These are phyloP conservation scores for Cephalotrichum gorgonifer DNA, from an alignment of 2,329 filamentous ascomycete species.

Conservation along the genomic window DNA sequence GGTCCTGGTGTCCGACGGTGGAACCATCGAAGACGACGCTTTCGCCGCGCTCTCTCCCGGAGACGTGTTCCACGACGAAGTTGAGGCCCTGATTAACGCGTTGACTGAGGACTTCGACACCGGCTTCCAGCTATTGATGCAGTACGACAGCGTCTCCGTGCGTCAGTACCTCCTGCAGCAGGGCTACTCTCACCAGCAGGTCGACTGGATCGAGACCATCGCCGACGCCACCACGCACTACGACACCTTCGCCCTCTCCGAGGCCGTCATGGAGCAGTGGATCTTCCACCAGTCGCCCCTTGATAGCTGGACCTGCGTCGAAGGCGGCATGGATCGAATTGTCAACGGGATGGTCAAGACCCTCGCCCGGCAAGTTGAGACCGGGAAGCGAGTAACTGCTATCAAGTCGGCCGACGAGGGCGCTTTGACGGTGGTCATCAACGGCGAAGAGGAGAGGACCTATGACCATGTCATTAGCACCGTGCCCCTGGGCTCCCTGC, in stretches of 20 bases:
- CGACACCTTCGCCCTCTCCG: constrained; percentile 12
- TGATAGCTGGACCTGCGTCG: constrained; percentile 18
- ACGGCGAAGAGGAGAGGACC: constrained; percentile 8
- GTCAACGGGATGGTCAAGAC: constrained; percentile 2
- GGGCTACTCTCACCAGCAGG: constrained; percentile 17
- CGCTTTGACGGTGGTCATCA: constrained; percentile 12
- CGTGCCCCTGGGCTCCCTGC: constrained; percentile 14
- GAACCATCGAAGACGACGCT: constrained; percentile 2
- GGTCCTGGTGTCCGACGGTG: constrained; percentile 2
- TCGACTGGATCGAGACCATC: constrained; percentile 18
- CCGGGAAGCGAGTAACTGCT: not conserved
- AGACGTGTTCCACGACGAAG: not conserved
- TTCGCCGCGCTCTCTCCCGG: constrained; percentile 1
- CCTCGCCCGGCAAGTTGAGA: not conserved
- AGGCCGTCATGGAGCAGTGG: constrained; percentile 13
- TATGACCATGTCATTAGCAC: constrained; percentile 12
- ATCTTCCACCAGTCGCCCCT: constrained; percentile 13
- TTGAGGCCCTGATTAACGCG: constrained; percentile 1
- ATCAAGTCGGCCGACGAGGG: constrained; percentile 6
- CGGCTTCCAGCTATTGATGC: constrained; percentile 13
- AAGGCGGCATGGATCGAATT: constrained; percentile 16
- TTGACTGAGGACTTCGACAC: constrained; percentile 9
- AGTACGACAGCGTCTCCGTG: constrained; percentile 11
- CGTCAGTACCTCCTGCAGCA: constrained; percentile 13
- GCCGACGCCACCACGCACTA: constrained; percentile 15